Evolutionary conservation across 805 yeast genomes (phyloP).

Genomic region (Tetrapisispora iriomotensis): DNA sequence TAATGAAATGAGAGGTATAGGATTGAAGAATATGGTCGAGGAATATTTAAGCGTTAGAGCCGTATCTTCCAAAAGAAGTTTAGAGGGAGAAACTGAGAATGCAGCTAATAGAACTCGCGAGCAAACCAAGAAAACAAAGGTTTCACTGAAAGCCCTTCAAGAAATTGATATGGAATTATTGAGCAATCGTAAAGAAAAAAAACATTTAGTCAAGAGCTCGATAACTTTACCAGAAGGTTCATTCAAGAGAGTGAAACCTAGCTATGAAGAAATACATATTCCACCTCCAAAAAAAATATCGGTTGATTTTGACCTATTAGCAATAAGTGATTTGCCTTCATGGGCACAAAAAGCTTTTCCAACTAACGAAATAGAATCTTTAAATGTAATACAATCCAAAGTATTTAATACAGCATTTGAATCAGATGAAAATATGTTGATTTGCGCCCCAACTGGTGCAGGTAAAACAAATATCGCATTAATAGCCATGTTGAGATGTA

Average conservation of each 20-base stretch:
- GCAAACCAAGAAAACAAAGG: neutral
- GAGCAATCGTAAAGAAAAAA: neutral
- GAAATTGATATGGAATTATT: slow-evolving; percentile 1
- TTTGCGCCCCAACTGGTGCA: slow-evolving; percentile 98
- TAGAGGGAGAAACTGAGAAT: neutral
- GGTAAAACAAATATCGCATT: slow-evolving; percentile 97
- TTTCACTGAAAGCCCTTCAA: slow-evolving; percentile 7
- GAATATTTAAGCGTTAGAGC: slow-evolving; percentile 25
- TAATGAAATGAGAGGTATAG: slow-evolving; percentile 36
- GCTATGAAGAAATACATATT: slow-evolving; percentile 83
- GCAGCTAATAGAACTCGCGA: no score
- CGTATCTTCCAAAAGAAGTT: neutral
- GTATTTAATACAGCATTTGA: slow-evolving; percentile 73
- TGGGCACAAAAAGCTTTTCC: slow-evolving; percentile 82
- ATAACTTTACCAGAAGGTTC: slow-evolving; percentile 79
- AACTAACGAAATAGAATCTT: slow-evolving; percentile 46
- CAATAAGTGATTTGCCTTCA: slow-evolving; percentile 55
- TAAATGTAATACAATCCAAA: slow-evolving; percentile 77
- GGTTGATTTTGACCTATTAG: slow-evolving; percentile 36
- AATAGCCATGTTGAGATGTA: slow-evolving; percentile 58
- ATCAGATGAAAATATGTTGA: slow-evolving; percentile 57
- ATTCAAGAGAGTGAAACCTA: slow-evolving; percentile 56
- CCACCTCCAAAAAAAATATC: slow-evolving; percentile 66
- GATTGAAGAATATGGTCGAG: slow-evolving; percentile 33
- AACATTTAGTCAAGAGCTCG: slow-evolving; percentile 29